These are phyloP conservation scores for Amanita pseudoporphyria DNA, from an alignment of 768 basidiomycete species.

Conservation along the genomic window DNA sequence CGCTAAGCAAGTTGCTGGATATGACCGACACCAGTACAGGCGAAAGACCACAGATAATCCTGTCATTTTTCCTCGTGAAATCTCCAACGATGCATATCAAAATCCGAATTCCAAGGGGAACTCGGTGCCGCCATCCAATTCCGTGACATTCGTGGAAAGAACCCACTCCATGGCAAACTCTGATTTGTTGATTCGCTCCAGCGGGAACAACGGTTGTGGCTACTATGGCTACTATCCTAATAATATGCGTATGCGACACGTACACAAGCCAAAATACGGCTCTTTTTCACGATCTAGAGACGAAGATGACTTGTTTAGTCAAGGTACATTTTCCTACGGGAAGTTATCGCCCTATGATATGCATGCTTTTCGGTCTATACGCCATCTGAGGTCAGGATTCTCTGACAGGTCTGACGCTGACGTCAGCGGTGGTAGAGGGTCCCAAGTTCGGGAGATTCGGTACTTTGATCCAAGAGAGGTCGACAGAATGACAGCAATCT, in stretches of 20 bases:
- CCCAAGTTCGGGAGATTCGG: not conserved
- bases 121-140: not conserved
- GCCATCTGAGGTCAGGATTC: not conserved
- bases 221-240: not conserved
- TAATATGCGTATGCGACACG: not conserved
- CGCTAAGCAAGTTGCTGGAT: not conserved
- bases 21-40: not conserved
- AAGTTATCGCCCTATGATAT: not conserved
- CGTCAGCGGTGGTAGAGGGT: slow-evolving; percentile 1
- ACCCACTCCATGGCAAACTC: not conserved
- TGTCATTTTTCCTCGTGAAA: not conserved
- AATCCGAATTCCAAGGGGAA: not conserved
- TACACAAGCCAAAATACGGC: not conserved
- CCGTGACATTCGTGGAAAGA: not conserved
- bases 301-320: not conserved
- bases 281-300: not conserved
- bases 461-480: not conserved
- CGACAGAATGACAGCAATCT: not conserved
- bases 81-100: not conserved
- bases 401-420: not conserved
- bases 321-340: not conserved
- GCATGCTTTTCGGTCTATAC: not conserved
- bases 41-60: not conserved
- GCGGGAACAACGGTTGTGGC: not conserved
- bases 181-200: not conserved